Conservation (phyloP, 805 yeast genomes). For the Komagataella mondaviorum region DNA sequence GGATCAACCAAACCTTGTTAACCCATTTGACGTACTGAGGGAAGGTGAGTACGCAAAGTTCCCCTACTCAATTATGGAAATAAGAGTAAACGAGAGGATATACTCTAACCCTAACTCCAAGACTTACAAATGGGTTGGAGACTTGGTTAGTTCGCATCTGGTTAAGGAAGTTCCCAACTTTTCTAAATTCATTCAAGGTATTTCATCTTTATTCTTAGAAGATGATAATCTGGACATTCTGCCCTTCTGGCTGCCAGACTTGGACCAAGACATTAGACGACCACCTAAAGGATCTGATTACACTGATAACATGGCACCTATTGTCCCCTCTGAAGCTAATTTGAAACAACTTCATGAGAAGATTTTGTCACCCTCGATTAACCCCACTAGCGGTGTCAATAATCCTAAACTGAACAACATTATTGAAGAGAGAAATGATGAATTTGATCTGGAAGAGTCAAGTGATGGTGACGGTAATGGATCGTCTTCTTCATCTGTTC, state of each 20-base stretch:
- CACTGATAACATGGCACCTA: not conserved
- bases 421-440: constrained; percentile 24
- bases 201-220: constrained; percentile 59
- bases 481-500: constrained; percentile 4
- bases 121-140: constrained; percentile 96
- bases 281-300: constrained; percentile 23
- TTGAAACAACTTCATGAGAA: not conserved
- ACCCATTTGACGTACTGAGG: constrained; percentile 80
- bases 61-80: constrained; percentile 96
- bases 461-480: constrained; percentile 18
- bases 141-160: constrained; percentile 77
- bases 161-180: constrained; percentile 98
- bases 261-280: constrained; percentile 90
- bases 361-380: not conserved
- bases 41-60: constrained; percentile 82
- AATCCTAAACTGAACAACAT: not conserved
- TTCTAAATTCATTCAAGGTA: constrained; percentile 94
- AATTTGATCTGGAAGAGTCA: constrained; percentile 46
- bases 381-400: not conserved
- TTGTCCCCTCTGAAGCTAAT: not conserved
- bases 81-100: constrained; percentile 90
- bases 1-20: constrained; percentile 60
- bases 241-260: constrained; percentile 97
- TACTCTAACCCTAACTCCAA: constrained; percentile 56
- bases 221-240: constrained; percentile 73